phyloP scores from a whole-genome alignment of 1,139 yeast genomes.

The Meyerozyma athensensis region DNA sequence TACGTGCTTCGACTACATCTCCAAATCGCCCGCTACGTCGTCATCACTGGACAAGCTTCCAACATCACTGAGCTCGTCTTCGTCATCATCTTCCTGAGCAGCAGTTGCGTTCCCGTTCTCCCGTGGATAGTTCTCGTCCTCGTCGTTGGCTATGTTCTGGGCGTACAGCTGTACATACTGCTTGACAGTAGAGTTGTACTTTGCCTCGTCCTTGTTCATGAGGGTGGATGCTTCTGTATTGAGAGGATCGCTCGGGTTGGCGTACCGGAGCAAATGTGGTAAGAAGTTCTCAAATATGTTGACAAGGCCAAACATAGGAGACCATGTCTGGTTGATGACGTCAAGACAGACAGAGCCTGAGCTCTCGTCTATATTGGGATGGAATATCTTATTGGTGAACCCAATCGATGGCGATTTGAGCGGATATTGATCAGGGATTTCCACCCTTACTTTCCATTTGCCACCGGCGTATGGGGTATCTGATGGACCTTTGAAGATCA shows the following conservation, averaged over 20 bases:
- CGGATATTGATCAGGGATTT: conserved; percentile 93
- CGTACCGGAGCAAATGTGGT: conserved; percentile 88
- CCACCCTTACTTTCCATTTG: conserved; percentile 87
- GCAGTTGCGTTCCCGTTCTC: conserved; percentile 32
- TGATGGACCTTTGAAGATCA: conserved; percentile 80
- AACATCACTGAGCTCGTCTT: conserved; percentile 44
- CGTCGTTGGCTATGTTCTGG: conserved; percentile 30
- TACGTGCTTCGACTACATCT: not conserved
- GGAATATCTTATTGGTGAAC: conserved; percentile 84
- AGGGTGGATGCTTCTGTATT: conserved; percentile 88
- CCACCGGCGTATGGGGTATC: conserved; percentile 93
- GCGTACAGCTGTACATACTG: conserved; percentile 77
- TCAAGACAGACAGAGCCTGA: conserved; percentile 95
- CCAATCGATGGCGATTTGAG: conserved; percentile 96
- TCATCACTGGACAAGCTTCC: conserved; percentile 48
- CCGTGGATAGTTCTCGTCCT: conserved; percentile 25
- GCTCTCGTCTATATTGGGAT: conserved; percentile 87
- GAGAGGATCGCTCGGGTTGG: conserved; percentile 91
- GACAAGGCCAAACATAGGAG: conserved; percentile 91
- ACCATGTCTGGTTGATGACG: conserved; percentile 97
- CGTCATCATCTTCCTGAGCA: conserved; percentile 31
- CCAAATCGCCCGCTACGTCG: conserved; percentile 16
- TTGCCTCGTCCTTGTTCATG: conserved; percentile 64
- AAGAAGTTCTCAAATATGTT: conserved; percentile 91
- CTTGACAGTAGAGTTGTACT: conserved; percentile 67